These are phyloP conservation scores for Penicillium bovifimosum DNA, from an alignment of 495 filamentous ascomycete species.

Conservation along the genomic window DNA sequence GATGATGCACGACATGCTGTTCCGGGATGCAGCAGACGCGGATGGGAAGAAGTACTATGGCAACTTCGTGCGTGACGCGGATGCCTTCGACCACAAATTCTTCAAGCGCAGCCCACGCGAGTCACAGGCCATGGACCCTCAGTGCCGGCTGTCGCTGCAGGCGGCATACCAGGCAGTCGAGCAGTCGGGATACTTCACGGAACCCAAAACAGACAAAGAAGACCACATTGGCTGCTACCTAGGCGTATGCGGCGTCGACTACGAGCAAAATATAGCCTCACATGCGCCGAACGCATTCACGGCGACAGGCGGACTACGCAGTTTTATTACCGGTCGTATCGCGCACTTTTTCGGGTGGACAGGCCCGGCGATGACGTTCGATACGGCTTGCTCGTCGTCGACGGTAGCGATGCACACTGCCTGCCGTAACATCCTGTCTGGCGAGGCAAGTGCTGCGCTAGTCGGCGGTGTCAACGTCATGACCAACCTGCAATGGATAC, in stretches of 20 bases:
- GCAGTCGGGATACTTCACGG: constrained; percentile 37
- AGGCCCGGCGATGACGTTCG: constrained; percentile 39
- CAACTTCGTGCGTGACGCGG: constrained; percentile 41
- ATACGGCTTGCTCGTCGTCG: constrained; percentile 47
- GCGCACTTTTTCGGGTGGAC: constrained; percentile 46
- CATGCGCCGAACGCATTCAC: constrained; percentile 34
- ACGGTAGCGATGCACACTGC: constrained; percentile 38
- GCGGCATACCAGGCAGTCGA: constrained; percentile 46
- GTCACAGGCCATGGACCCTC: constrained; percentile 45
- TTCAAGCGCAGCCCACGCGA: constrained; percentile 47
- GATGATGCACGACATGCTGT: constrained; percentile 29
- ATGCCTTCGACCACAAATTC: constrained; percentile 50
- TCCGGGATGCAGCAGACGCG: constrained; percentile 19
- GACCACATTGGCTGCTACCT: constrained; percentile 34
- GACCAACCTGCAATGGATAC: constrained; percentile 28
- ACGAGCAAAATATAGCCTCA: constrained; percentile 36
- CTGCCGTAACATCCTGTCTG: constrained; percentile 31
- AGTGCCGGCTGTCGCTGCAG: constrained; percentile 47
- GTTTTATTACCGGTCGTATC: constrained; percentile 34
- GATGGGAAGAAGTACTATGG: constrained; percentile 34
- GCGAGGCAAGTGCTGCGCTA: constrained; percentile 37
- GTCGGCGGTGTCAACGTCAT: constrained; percentile 41
- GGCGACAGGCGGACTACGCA: constrained; percentile 30
- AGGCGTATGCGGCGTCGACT: constrained; percentile 28
- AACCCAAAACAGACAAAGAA: background rate